Evolutionary conservation across 2,329 filamentous ascomycete species (phyloP), one percentile per base, ranked within the genome.

Genomic region (Hysterium pulicare): DNA sequence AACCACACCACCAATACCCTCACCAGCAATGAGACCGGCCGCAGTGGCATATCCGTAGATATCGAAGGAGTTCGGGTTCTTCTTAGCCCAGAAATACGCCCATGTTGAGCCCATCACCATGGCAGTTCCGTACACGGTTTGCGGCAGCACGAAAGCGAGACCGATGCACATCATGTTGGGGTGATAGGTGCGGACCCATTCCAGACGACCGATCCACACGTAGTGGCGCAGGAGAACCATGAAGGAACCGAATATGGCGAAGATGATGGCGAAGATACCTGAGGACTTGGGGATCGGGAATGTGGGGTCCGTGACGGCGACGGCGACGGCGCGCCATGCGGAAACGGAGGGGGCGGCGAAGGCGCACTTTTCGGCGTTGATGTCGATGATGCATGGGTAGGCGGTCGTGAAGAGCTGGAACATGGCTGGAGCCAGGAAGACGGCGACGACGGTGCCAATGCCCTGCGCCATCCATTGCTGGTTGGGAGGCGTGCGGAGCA

Each of bases 351-450:
- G 83, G 1, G 78, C 79, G 7, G 62, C 56, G 67, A 86, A 87
- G 23, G 77, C 66, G 58, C 83, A 86, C 4, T 50, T 67, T 4
- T 72, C 66, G 1, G 66, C 67, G 2, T 67, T 58, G 15, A 66
- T 49, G 45, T 76, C 68, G 57, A 80, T 74, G 51, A 86, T 82
- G 58, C 83, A 86, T 1, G 82, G 83, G 61, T 87, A 86, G 0
- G 83, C 83, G 4, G 76, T 74, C 48, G 79, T 75, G 69, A 86
- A 86, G 33, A 86, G 75, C 24, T 84, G 76, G 57, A 85, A 86
- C 51, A 86, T 75, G 8, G 78, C 81, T 1, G 82, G 82, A 0
- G 82, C 80, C 10, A 86, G 67, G 68, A 84, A 84, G 51, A 84
- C 72, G n/a, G 82, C 76, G 36, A 84, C 74, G 23, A 84, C 60